A percentile compares a stretch with the other conserved stretches of the same genome.
Conservation (phyloP, 2,329 filamentous ascomycete species). For the Sporothrix mexicana region DNA sequence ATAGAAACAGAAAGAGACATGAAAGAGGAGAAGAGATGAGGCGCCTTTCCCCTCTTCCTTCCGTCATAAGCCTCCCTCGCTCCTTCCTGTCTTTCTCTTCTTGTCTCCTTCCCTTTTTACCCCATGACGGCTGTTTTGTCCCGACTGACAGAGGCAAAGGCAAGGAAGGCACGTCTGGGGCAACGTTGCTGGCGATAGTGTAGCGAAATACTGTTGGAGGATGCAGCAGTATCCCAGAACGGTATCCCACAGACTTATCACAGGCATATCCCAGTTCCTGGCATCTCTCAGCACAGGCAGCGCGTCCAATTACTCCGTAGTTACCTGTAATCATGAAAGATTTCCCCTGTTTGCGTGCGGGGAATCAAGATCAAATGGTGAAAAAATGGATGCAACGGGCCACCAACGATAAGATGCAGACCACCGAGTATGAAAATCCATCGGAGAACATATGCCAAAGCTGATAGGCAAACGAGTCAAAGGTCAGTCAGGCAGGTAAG, state of each 20-base stretch:
- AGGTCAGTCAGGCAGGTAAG: no score
- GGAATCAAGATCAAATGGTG: neutral
- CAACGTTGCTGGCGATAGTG: slow-evolving; percentile 20
- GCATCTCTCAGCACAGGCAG: neutral
- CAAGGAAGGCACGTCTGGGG: neutral
- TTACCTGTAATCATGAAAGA: slow-evolving; percentile 18
- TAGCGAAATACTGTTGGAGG: neutral
- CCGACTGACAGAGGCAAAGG: neutral
- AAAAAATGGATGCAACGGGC: neutral
- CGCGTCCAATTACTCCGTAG: neutral
- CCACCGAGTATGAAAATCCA: neutral
- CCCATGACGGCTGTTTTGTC: neutral
- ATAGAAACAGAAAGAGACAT: neutral
- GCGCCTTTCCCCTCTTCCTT: neutral
- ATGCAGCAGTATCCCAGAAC: neutral
- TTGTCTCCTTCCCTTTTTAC: neutral
- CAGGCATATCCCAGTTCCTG: neutral
- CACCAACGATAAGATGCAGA: neutral
- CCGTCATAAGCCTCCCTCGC: neutral
- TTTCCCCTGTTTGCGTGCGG: slow-evolving; percentile 5
- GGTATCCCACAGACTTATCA: neutral
- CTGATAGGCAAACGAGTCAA: no score
- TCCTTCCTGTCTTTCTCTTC: no score
- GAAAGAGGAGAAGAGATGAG: neutral
- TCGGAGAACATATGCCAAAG: no score